Evolutionary conservation across 2,329 filamentous ascomycete species (phyloP).

Genomic region (Claviceps fusiformis): DNA sequence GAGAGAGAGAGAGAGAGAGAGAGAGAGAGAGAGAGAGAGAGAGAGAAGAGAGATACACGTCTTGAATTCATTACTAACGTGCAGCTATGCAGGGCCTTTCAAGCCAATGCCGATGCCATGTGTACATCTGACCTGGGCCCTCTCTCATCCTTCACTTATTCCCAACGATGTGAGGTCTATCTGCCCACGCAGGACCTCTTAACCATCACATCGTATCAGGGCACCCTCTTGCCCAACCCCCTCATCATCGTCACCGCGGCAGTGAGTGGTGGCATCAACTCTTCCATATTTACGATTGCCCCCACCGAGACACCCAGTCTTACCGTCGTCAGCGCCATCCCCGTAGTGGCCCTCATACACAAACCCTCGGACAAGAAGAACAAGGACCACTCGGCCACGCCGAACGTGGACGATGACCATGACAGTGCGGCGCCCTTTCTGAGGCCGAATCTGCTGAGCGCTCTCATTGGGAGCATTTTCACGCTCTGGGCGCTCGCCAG

Average conservation of each 20-base stretch:
- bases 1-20: not conserved
- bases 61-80: not conserved
- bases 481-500: not conserved
- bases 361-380: slow-evolving; percentile 6
- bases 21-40: not conserved
- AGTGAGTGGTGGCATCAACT: not conserved
- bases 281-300: not conserved
- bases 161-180: not conserved
- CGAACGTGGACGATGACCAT: not conserved
- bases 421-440: not conserved
- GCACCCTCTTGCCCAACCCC: not conserved
- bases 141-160: not conserved
- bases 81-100: slow-evolving; percentile 8
- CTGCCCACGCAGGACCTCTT: not conserved
- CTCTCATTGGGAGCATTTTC: not conserved
- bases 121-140: slow-evolving; percentile 7
- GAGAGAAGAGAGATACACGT: not conserved
- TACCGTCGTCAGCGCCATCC: slow-evolving; percentile 3
- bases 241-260: slow-evolving; percentile 1
- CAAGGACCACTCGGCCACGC: not conserved
- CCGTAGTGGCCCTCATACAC: slow-evolving; percentile 9
- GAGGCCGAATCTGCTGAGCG: not conserved
- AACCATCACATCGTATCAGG: not conserved
- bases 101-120: not conserved
- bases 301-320: not conserved